phyloP scores from a whole-genome alignment of 2,329 filamentous ascomycete species.

The Alternaria postmessia region DNA sequence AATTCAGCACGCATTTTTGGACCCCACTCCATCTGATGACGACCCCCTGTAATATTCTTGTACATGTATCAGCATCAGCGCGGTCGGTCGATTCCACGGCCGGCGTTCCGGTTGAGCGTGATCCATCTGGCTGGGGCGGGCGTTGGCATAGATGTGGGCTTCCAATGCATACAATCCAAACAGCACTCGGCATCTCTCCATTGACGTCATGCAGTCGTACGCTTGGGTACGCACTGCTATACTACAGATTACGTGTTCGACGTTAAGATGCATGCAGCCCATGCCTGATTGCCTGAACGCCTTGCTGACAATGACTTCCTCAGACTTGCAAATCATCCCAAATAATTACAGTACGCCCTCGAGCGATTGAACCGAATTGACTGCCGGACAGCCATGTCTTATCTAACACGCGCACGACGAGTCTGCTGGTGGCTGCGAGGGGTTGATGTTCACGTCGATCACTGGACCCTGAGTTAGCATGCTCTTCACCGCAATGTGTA shows the following conservation, averaged over 20 bases:
- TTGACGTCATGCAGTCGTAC: constrained; percentile 31
- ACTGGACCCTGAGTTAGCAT: constrained; percentile 60
- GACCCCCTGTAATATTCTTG: constrained; percentile 45
- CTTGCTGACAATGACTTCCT: constrained; percentile 49
- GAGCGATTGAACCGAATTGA: constrained; percentile 29
- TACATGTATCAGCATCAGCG: constrained; percentile 45
- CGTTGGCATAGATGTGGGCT: constrained; percentile 31
- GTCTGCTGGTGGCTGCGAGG: constrained; percentile 70
- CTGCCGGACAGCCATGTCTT: constrained; percentile 4
- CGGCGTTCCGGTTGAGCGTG: constrained; percentile 40
- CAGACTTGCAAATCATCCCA: constrained; percentile 35
- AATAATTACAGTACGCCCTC: constrained; percentile 49
- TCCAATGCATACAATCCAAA: constrained; percentile 29
- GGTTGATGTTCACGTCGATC: constrained; percentile 92
- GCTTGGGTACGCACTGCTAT: constrained; percentile 39
- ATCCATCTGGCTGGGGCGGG: constrained; percentile 24
- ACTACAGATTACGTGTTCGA: constrained; percentile 43
- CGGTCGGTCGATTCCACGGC: constrained; percentile 23
- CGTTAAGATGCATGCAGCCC: constrained; percentile 23
- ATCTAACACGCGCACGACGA: constrained; percentile 49
- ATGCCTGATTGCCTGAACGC: constrained; percentile 49
- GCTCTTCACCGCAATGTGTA: not conserved
- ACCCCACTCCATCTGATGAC: constrained; percentile 30
- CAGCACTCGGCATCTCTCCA: constrained; percentile 17
- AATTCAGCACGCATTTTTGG: constrained; percentile 24